Evolutionary conservation across 2,329 filamentous ascomycete species (phyloP).

Genomic region (Aspergillus sp.): DNA sequence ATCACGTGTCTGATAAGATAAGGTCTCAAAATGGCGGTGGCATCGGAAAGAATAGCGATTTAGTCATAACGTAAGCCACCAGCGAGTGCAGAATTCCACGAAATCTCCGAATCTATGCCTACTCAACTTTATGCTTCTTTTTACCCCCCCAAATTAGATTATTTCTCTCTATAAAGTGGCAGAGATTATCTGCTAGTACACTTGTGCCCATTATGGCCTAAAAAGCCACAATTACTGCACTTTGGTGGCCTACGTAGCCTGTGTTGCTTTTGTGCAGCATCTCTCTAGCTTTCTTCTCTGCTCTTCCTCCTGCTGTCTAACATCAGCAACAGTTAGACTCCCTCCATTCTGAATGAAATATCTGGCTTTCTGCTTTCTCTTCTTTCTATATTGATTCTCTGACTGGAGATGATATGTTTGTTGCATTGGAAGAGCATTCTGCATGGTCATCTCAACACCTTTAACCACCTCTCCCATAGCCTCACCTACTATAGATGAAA

Average conservation of each 20-base stretch:
- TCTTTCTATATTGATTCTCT: background rate
- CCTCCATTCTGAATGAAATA: background rate
- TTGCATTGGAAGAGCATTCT: background rate
- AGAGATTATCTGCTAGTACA: background rate
- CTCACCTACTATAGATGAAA: background rate
- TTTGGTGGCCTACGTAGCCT: background rate
- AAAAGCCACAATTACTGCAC: background rate
- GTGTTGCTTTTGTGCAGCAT: background rate
- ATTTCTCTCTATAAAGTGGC: background rate
- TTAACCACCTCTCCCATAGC: background rate
- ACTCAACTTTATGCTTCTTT: background rate
- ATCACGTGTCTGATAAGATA: too few relatives aligned
- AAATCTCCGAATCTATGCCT: background rate
- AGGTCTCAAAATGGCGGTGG: too few relatives aligned
- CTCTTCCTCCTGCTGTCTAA: background rate
- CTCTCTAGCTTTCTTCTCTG: background rate
- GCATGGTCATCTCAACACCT: background rate
- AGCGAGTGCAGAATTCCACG: background rate
- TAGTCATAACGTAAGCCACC: too few relatives aligned
- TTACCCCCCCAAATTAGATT: background rate
- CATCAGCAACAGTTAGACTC: background rate
- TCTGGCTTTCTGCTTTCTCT: background rate
- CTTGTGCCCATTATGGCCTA: background rate
- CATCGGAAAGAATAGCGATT: too few relatives aligned
- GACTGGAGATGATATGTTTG: background rate